Evolutionary conservation across 352 stramenopile genomes (phyloP).

Genomic region (Globisporangium alternatum): DNA sequence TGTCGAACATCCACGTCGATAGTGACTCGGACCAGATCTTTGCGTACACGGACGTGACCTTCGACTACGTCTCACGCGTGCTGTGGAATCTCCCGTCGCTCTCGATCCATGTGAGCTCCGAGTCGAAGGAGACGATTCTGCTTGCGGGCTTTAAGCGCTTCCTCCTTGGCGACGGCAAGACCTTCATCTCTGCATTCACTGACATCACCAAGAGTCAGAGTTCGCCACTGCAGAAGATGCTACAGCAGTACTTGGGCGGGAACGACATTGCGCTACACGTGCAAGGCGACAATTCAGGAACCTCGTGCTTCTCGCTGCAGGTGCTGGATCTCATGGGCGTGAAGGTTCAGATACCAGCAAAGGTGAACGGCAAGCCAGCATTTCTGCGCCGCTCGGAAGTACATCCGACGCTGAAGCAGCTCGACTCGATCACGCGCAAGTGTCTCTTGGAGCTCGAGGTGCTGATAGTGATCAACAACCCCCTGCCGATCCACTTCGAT

Average conservation of each 20-base stretch:
- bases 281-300: conserved; percentile 40
- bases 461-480: conserved; percentile 74
- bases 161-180: conserved; percentile 58
- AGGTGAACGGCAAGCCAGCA: conserved; percentile 66
- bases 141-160: conserved; percentile 71
- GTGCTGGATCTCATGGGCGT: conserved; percentile 65
- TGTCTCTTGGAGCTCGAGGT: conserved; percentile 73
- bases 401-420: conserved; percentile 58
- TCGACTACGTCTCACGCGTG: conserved; percentile 55
- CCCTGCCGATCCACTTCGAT: conserved; percentile 72
- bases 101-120: conserved; percentile 47
- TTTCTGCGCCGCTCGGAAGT: conserved; percentile 65
- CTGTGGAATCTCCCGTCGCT: conserved; percentile 80
- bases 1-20: conserved; percentile 71
- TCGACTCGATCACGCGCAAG: conserved; percentile 69
- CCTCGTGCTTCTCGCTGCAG: conserved; percentile 63
- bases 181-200: conserved; percentile 78
- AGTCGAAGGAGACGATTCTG: conserved; percentile 41
- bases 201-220: conserved; percentile 64
- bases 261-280: conserved; percentile 64
- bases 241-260: conserved; percentile 67
- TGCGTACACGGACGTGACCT: conserved; percentile 77
- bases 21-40: conserved; percentile 60
- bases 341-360: conserved; percentile 56
- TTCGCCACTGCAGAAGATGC: conserved; percentile 56